Evolutionary conservation across 805 yeast genomes (phyloP).

Genomic region (Ogataea salicorniae): DNA sequence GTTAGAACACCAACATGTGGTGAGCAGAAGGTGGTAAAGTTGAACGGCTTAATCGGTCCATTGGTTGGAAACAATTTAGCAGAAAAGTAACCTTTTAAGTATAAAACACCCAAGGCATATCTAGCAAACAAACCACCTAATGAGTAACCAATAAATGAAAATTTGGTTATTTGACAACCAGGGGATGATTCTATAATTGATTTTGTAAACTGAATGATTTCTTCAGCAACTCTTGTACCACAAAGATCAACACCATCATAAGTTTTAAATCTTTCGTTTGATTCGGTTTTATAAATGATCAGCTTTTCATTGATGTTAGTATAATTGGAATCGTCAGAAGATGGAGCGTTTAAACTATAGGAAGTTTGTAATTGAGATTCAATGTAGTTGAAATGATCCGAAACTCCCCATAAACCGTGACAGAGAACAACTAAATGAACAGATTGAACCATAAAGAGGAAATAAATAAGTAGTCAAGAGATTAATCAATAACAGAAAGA

Average conservation of each 20-base stretch:
- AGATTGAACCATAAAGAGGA: conserved; percentile 15
- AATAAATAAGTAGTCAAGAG: conserved; percentile 1
- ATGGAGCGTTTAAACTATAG: conserved; percentile 16
- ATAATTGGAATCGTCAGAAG: conserved; percentile 3
- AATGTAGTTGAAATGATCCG: conserved; percentile 60
- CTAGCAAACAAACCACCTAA: conserved; percentile 83
- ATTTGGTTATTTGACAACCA: conserved; percentile 46
- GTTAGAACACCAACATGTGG: conserved; percentile 67
- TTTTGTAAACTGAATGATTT: conserved; percentile 43
- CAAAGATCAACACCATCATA: conserved; percentile 86
- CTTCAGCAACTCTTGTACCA: conserved; percentile 69
- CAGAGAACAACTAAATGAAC: conserved; percentile 59
- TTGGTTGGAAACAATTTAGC: neutral
- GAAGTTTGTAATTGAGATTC: conserved; percentile 39
- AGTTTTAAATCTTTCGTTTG: conserved; percentile 70
- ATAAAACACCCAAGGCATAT: conserved; percentile 70
- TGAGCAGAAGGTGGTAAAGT: conserved; percentile 58
- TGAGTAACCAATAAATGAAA: conserved; percentile 83
- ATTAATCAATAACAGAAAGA: neutral
- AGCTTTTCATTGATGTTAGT: conserved; percentile 20
- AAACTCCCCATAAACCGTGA: conserved; percentile 69
- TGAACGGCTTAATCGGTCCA: conserved; percentile 44
- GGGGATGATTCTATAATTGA: conserved; percentile 1
- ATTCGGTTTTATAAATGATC: conserved; percentile 46
- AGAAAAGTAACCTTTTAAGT: conserved; percentile 48